Conservation (phyloP, 345 rosid genomes). For the Anacardium occidentale region DNA sequence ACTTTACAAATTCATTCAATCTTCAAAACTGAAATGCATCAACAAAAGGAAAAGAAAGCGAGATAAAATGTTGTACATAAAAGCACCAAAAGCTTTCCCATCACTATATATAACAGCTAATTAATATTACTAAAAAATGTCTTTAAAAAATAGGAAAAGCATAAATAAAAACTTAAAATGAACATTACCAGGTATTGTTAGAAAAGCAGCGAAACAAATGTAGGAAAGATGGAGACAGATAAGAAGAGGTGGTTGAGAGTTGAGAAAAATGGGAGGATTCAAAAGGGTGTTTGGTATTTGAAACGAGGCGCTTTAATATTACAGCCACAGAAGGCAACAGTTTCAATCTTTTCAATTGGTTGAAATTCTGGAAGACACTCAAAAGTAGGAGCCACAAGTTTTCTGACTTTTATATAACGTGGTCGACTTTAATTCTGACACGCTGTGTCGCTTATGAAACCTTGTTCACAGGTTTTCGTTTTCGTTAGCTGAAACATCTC, state of each 20-base stretch:
- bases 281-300: background rate
- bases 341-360: background rate
- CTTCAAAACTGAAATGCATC: background rate
- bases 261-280: background rate
- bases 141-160: too few relatives aligned
- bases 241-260: background rate
- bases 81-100: too few relatives aligned
- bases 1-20: too few relatives aligned
- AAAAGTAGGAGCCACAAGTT: background rate
- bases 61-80: background rate
- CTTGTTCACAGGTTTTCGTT: too few relatives aligned
- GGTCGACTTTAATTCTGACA: background rate
- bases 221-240: too few relatives aligned
- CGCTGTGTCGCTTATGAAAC: background rate
- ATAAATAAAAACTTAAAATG: background rate
- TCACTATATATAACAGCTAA: too few relatives aligned
- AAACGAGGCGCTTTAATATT: too few relatives aligned
- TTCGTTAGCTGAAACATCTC: too few relatives aligned
- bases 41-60: background rate
- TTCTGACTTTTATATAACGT: too few relatives aligned
- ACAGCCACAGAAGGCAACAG: background rate
- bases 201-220: background rate
- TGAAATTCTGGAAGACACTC: background rate
- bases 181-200: slow-evolving; percentile 20
- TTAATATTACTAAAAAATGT: too few relatives aligned